Evolutionary conservation across 352 stramenopile species (phyloP), one percentile per base, ranked within the genome.

Genomic region (Plasmopara halstedii): DNA sequence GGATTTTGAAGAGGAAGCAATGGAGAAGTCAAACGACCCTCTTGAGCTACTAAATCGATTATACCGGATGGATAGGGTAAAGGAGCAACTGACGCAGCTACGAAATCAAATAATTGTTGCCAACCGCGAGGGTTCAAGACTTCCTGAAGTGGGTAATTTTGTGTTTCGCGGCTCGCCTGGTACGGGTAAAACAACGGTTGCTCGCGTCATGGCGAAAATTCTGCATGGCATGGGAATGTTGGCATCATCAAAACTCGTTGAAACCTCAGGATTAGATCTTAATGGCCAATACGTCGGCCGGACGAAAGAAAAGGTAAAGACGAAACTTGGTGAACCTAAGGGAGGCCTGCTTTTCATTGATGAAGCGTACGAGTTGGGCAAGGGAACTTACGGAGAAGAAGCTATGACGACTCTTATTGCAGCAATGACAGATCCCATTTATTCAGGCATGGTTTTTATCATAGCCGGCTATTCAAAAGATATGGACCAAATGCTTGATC

Each of bases 271-370:
- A 5, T 50, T 94, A 29, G 83, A 95, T 23, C 59, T 98, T 22
- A 93, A 94, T 0, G 88, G 80, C 54, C 61, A 91, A 26, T 85
- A 89, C 32, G 67, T 96, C 21, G 88, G 85, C 0, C 83, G 94
- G 3, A 98, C 89, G 2, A 88, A 96, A 44, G 73, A 89, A 41
- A 92, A 89, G 29, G 92, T 95, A 4, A 70, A 70, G 9, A 63
- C 81, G n/a, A 78, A 97, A 39, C 62, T 97, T 2, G 77, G 88
- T 5, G 69, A 96, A 53, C 91, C 90, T 2, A 74, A 80, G 18
- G 94, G 92, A 7, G 91, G 86, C 19, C 70, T 98, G 29, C 55
- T 98, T 19, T 97, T 98, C 53, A 84, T 97, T 29, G 83, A 97
- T 53, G 91, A 98, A 53, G 80, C 88, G 6, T 97, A 97, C 49